Evolutionary conservation across 2,329 filamentous ascomycete genomes (phyloP).

Genomic region (Ophiosphaerella korrae): DNA sequence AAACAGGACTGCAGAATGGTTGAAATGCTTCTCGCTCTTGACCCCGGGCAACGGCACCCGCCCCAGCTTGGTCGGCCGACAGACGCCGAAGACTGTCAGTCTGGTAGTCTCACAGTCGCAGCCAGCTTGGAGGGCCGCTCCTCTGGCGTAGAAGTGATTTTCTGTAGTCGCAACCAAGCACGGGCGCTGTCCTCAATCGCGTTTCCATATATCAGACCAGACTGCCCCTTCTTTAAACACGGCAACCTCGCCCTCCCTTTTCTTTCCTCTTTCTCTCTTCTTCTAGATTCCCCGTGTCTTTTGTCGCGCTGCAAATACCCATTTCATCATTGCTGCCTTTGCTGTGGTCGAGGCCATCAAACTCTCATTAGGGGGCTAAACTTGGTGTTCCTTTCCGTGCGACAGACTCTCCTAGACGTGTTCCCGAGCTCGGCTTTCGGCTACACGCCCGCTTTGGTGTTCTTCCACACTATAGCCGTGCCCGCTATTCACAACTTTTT

Average conservation of each 20-base stretch:
- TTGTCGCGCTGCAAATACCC: slow-evolving; percentile 16
- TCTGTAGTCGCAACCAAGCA: slow-evolving; percentile 42
- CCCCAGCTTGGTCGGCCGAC: neutral
- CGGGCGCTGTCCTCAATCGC: slow-evolving; percentile 42
- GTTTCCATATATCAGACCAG: slow-evolving; percentile 38
- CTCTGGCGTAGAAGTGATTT: slow-evolving; percentile 39
- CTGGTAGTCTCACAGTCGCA: no score
- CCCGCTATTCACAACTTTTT: slow-evolving; percentile 25
- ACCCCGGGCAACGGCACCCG: neutral
- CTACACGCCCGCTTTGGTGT: slow-evolving; percentile 41
- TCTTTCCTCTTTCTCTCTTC: slow-evolving; percentile 28
- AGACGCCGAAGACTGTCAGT: neutral
- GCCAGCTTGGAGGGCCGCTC: neutral
- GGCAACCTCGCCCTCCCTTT: slow-evolving; percentile 20
- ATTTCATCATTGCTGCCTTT: slow-evolving; percentile 32
- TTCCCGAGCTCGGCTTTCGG: slow-evolving; percentile 21
- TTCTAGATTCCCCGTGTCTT: slow-evolving; percentile 22
- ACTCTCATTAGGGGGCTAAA: slow-evolving; percentile 24
- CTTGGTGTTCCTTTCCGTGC: slow-evolving; percentile 39
- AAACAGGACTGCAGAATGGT: no score
- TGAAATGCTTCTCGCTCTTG: no score
- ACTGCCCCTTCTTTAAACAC: slow-evolving; percentile 20
- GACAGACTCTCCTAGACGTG: slow-evolving; percentile 22
- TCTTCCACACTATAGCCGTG: slow-evolving; percentile 35
- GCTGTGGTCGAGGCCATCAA: slow-evolving; percentile 35